phyloP scores from a whole-genome alignment of 805 yeast genomes.

The Kluyveromyces wickerhamii region DNA sequence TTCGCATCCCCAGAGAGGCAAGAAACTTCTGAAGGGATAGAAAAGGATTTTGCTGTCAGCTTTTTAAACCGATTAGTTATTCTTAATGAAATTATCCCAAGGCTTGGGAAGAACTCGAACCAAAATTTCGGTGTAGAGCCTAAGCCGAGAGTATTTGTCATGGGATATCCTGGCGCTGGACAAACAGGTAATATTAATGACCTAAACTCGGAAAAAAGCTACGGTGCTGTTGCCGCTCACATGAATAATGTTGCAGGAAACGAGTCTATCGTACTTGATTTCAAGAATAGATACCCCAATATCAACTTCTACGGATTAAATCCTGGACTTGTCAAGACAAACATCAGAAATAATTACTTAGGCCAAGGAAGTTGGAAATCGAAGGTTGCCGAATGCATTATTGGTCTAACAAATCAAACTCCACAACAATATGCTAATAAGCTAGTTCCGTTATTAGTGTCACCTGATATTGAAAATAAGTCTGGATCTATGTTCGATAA shows the following conservation, averaged over 20 bases:
- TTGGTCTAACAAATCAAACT: constrained; percentile 28
- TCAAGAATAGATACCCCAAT: constrained; percentile 15
- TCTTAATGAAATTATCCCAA: constrained; percentile 22
- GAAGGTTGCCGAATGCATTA: constrained; percentile 20
- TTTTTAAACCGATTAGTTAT: constrained; percentile 32
- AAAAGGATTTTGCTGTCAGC: constrained; percentile 33
- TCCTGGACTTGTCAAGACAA: constrained; percentile 34
- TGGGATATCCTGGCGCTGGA: constrained; percentile 35
- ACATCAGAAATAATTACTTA: constrained; percentile 29
- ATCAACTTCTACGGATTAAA: constrained; percentile 32
- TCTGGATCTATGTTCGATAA: constrained; percentile 29
- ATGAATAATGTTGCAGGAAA: constrained; percentile 38
- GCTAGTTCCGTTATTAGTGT: constrained; percentile 27
- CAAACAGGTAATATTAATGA: constrained; percentile 30
- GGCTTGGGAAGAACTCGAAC: constrained; percentile 11
- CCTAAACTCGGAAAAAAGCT: constrained; percentile 29
- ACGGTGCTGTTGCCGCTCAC: constrained; percentile 27
- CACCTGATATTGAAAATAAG: constrained; percentile 23
- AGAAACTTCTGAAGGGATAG: constrained; percentile 33
- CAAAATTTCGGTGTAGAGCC: constrained; percentile 3
- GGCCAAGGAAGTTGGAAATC: constrained; percentile 27
- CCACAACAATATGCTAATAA: constrained; percentile 30
- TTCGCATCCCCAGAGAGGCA: constrained; percentile 27
- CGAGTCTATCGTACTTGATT: constrained; percentile 30
- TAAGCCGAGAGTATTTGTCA: constrained; percentile 30